Percentiles rank a stretch among this genome's conserved stretches.
phyloP scores from a whole-genome alignment of 257 asterid species.

The Nicotiana noctiflora region DNA sequence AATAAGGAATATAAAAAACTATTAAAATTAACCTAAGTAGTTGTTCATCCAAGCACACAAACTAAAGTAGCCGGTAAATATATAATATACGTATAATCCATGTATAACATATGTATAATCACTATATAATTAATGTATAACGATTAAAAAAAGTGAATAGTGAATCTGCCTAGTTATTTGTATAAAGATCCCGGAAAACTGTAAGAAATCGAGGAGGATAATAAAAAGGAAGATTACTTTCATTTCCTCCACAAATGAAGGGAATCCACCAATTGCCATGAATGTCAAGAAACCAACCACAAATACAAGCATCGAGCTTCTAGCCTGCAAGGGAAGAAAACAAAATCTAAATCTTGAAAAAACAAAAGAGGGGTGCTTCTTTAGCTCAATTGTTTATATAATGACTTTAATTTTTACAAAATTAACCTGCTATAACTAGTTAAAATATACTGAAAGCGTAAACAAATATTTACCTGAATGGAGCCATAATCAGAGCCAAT shows the following conservation, averaged over 20 bases:
- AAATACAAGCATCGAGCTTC: constrained; percentile 47
- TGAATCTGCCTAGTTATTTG: too few species aligned
- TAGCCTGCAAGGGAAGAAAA: constrained; percentile 25
- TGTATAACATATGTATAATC: too few species aligned
- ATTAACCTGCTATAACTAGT: background rate
- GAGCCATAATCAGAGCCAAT: constrained; percentile 42
- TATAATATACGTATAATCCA: too few species aligned
- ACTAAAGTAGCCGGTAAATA: too few species aligned
- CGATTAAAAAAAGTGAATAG: too few species aligned
- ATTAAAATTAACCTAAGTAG: too few species aligned
- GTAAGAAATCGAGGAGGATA: background rate
- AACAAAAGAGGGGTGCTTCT: background rate
- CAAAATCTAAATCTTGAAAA: background rate
- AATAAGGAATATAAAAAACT: too few species aligned
- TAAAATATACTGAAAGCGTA: background rate
- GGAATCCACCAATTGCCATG: constrained; percentile 70
- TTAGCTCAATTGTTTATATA: too few species aligned
- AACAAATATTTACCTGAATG: constrained; percentile 32
- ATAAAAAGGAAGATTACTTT: constrained; percentile 24
- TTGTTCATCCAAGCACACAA: too few species aligned
- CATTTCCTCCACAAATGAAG: constrained; percentile 63
- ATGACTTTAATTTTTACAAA: background rate
- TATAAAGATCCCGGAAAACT: background rate
- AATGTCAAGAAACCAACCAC: constrained; percentile 43
- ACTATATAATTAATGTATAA: too few species aligned